Evolutionary conservation across 495 filamentous ascomycete genomes (phyloP), one percentile per base, ranked within the genome.

Genomic region (Tetracladium setigerum): DNA sequence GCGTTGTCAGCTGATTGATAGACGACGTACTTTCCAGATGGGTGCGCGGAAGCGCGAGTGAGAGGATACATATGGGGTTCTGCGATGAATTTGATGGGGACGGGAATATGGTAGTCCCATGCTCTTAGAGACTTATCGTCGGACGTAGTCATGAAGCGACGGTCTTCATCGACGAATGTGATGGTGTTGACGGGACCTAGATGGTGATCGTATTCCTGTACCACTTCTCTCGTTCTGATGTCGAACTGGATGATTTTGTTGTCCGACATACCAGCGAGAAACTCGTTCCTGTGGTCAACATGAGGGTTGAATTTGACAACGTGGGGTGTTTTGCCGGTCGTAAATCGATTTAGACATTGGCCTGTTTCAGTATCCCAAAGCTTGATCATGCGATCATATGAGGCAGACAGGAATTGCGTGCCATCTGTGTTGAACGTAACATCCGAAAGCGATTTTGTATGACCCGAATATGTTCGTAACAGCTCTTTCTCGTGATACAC

Each of bases 171-270:
- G 54, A 94, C 88, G 63, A 96, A 98, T 32, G 89, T 95, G 58
- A 97, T 86, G 8, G 91, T 97, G 69, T 97, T 97, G 72, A 99
- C 81, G n/a, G 91, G 86, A 33, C 86, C 90, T 42, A 99, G 70
- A 59, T 99, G 92, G 68, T 97, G 90, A 64, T 97, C 90, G 67
- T 99, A 99, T 73, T 97, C 92, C 60, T 99, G 92, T 33, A 95
- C 85, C 34, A 90, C 71, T 55, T 94, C 84, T 44, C 62, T 60
- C 8, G 81, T 82, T 14, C 92, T 78, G 8, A 83, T 90, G 62
- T 99, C 92, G 67, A 95, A 99, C 60, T 99, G 92, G 27, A 99
- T 77, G 54, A 99, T 99, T 71, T 95, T 91, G 67, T 98, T 97
- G 68, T 99, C 92, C 15, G 86, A 89, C 84, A 96, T 87, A 59